Conservation (phyloP, 371 early-diverging fungal genomes). For the Mortierella sp. region DNA sequence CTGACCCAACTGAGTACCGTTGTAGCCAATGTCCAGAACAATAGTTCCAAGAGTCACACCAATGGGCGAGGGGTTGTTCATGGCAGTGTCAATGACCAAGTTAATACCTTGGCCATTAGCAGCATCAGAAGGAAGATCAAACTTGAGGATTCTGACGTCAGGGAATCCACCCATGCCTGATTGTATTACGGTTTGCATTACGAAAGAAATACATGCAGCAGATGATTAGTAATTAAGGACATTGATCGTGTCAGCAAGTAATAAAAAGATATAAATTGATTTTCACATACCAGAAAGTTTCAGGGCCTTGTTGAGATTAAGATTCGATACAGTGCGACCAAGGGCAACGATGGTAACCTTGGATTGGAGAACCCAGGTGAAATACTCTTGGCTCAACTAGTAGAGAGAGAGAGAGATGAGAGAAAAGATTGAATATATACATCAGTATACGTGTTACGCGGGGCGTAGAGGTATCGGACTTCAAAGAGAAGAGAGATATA, state of each 20-base stretch:
- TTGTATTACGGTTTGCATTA: not conserved
- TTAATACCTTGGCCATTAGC: constrained; percentile 68
- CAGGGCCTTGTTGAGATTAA: constrained; percentile 31
- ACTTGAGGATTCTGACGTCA: constrained; percentile 64
- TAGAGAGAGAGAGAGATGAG: not conserved
- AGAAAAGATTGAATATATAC: not conserved
- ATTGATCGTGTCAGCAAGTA: constrained; percentile 43
- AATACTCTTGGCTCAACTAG: constrained; percentile 50
- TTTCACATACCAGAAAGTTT: constrained; percentile 27
- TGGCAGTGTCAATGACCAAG: constrained; percentile 65
- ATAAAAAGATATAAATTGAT: constrained; percentile 28
- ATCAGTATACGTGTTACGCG: not conserved
- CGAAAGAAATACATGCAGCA: constrained; percentile 37
- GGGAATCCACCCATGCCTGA: constrained; percentile 64
- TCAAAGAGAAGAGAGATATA: not conserved
- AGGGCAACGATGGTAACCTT: constrained; percentile 67
- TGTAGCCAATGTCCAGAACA: constrained; percentile 63
- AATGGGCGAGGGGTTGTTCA: constrained; percentile 72
- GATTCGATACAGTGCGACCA: constrained; percentile 52
- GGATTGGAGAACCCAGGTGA: constrained; percentile 68
- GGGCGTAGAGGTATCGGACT: no score
- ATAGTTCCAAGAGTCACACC: constrained; percentile 71
- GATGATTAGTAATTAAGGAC: constrained; percentile 54
- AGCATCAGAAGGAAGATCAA: constrained; percentile 69
- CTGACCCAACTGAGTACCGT: constrained; percentile 65